Base-by-base conservation (phyloP, 2,329 filamentous ascomycete genomes). In the Fusarium anthophilum region DNA sequence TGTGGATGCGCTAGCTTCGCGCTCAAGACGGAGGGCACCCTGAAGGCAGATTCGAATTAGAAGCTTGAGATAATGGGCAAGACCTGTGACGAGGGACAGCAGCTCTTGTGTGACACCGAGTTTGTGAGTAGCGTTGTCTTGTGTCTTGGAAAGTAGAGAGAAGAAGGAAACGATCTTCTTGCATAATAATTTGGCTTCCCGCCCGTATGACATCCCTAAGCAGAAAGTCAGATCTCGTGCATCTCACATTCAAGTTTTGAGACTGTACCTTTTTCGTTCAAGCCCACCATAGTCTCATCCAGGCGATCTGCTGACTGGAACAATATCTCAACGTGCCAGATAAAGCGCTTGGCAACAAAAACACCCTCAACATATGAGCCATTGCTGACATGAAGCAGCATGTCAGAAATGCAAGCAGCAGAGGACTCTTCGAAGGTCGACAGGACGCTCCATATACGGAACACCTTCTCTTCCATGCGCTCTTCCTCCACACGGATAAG, bases 111-210 rank as follows among this genome's bases (percentile, higher is more conserved):
- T 99, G 38, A 99, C 96, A 48, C 96, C 96, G 47, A 98, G 90
- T 81, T 98, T 96, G 66, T 94, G 90, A 43, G 94, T 91, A n/a
- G 93, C 94, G 14, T 92, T 94, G 79, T 98, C 95, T 80, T 98
- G 96, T 3, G 95, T 96, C 82, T 98, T 98, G 11, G 96, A 97
- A 14, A 99, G 87, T 24, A 99, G 86, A 18, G 95, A 95, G 82
- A 99, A 99, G 86, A 99, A 99, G 32, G 96, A 94, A 11, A 99
- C 96, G 62, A 99, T 97, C 83, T 99, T 99, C 84, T 99, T 99
- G 87, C 96, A 99, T n/a, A 99, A 90, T 57, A 99, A 88, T 83
- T 99, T 99, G n/a, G 96, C 94, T 85, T 99, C 96, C 78, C 96
- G 91, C 24, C 93, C 93, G 81, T 98, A 99, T 15, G 95, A 94